Evolutionary conservation across 1,284 basidiomycete species (phyloP), one percentile per base, ranked within the genome.

Genomic region (Wolfiporia cocos): DNA sequence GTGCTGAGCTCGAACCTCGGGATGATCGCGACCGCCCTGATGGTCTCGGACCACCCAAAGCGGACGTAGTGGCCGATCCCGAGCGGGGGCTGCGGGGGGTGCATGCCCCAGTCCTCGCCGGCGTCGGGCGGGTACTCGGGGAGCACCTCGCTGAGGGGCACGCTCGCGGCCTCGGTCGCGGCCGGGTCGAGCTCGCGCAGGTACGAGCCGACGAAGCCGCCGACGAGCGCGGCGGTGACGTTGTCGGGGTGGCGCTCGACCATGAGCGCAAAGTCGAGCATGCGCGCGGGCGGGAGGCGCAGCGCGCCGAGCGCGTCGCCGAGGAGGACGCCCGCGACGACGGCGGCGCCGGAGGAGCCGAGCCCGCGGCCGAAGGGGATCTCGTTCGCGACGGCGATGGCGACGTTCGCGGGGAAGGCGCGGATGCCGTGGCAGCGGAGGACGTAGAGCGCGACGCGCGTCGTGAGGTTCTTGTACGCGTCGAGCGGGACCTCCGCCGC

Each of bases 211-310:
- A 99, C 92, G 62, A 99, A 99, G 0, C 96, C 96, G 30, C 96
- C 96, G 23, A 98, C 78, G 26, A 99, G 78, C 0, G 95, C 95
- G 1, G 96, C 96, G 0, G 96, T 96, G 51, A 99, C 95, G 62
- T 99, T 99, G 68, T 99, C 96, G 6, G 96, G 96, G 64, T 99
- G 96, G 9, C 96, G 79, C 66, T 99, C 96, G 55, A 99, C 94
- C 96, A 99, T 99, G 44, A 99, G 75, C 1, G 96, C 94, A 60
- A 92, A 95, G 66, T 99, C 96, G 44, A 99, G 78, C 54, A 96
- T 71, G 21, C 96, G 80, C 39, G 75, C 76, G 23, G 66, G 72
- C 14, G 84, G 61, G 11, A 99, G 77, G 19, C 73, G 60, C 47
- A 99, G 74, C 37, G 78, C 52, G 12, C 91, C 95, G 11, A 99